phyloP scores from a whole-genome alignment of 2,329 filamentous ascomycete genomes.

The Exophiala sp. region DNA sequence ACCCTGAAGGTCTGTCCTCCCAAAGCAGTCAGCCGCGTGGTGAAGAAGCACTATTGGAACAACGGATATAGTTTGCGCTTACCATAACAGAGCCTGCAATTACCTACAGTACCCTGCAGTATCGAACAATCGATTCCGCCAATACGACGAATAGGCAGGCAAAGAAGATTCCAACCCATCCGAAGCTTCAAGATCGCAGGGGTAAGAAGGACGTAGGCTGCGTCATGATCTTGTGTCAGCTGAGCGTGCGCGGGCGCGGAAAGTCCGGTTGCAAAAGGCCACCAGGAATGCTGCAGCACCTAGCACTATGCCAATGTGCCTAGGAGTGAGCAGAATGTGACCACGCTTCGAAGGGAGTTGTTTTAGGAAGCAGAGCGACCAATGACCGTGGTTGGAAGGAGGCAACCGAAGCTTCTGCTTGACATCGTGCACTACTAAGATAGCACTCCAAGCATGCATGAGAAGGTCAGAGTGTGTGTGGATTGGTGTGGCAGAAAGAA shows the following conservation, averaged over 20 bases:
- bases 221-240: constrained; percentile 21
- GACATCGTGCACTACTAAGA: constrained; percentile 23
- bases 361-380: constrained; percentile 5
- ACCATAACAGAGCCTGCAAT: too few relatives aligned
- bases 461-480: constrained; percentile 16
- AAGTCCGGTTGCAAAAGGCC: constrained; percentile 14
- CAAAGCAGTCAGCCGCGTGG: constrained; percentile 23
- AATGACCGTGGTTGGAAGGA: constrained; percentile 4
- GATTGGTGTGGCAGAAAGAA: constrained; percentile 12
- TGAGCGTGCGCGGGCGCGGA: constrained; percentile 16
- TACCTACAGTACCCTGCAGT: too few relatives aligned
- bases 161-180: constrained; percentile 1
- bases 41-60: constrained; percentile 5
- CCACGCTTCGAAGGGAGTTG: not conserved
- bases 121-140: not conserved
- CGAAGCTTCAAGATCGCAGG: constrained; percentile 7
- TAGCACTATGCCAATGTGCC: not conserved
- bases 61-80: too few relatives aligned
- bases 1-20: constrained; percentile 19
- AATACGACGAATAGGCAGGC: constrained; percentile 5
- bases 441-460: constrained; percentile 12
- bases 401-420: constrained; percentile 22
- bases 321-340: constrained; percentile 7
- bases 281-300: constrained; percentile 16
- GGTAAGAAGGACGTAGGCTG: constrained; percentile 1